These are phyloP conservation scores for Arachnopeziza araneosa DNA, from an alignment of 2,329 filamentous ascomycete genomes.

Conservation along the genomic window DNA sequence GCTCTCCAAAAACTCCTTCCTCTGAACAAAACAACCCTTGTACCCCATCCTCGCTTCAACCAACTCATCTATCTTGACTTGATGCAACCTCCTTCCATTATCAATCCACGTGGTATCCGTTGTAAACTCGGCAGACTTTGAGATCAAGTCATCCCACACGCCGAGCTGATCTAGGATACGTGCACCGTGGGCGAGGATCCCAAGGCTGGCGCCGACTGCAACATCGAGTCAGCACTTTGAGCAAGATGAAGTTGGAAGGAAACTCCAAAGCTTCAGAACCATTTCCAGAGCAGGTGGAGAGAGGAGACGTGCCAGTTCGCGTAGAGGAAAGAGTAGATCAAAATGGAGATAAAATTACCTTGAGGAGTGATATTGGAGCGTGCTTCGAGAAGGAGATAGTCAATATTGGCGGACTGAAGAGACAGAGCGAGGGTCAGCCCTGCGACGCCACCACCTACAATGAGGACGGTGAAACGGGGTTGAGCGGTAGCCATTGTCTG, in stretches of 20 bases:
- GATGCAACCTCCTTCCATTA: not conserved
- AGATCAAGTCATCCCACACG: not conserved
- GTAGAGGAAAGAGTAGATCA: no score
- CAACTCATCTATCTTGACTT: not conserved
- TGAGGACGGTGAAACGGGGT: slow-evolving; percentile 32
- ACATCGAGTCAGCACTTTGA: no score
- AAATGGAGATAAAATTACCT: no score
- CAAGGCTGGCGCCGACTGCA: slow-evolving; percentile 43
- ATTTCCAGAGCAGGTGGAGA: no score
- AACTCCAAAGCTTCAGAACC: no score
- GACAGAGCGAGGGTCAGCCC: slow-evolving; percentile 42
- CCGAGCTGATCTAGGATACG: slow-evolving; percentile 42
- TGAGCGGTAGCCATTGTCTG: not conserved
- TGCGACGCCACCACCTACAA: slow-evolving; percentile 44
- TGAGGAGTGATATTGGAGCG: slow-evolving; percentile 38
- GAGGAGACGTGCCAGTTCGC: no score
- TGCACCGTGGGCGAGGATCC: slow-evolving; percentile 36
- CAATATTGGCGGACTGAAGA: slow-evolving; percentile 40
- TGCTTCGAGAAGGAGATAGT: slow-evolving; percentile 45
- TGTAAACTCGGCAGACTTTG: not conserved
- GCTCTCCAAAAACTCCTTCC: not conserved
- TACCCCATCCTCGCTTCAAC: not conserved
- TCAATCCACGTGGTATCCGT: not conserved
- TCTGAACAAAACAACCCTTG: not conserved
- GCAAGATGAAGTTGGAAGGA: no score